These are phyloP conservation scores for Pelargonium cotyledonis DNA, from an alignment of 441 rosid genomes.

Conservation along the genomic window DNA sequence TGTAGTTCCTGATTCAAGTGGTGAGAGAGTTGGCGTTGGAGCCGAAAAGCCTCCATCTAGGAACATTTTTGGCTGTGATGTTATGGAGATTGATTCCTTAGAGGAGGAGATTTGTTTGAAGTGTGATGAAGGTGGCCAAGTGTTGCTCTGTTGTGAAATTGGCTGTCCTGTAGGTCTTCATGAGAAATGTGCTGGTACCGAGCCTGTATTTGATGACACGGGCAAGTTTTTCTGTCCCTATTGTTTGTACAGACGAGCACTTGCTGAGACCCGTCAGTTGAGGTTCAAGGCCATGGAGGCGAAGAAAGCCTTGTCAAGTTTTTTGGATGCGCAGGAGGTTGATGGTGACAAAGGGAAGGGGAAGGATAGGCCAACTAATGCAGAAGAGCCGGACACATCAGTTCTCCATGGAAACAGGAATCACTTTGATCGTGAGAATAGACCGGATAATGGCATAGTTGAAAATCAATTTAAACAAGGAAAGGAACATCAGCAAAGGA, in stretches of 20 bases:
- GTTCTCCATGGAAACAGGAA: slow-evolving; percentile 10
- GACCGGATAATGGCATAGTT: slow-evolving; percentile 1
- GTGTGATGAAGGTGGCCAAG: slow-evolving; percentile 28
- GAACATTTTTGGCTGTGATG: slow-evolving; percentile 4
- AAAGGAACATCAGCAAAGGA: background rate
- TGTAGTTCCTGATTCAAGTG: background rate
- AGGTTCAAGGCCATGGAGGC: slow-evolving; percentile 29
- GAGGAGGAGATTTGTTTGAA: slow-evolving; percentile 27
- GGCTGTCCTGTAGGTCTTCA: slow-evolving; percentile 43
- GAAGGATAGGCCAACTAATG: background rate
- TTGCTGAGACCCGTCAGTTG: slow-evolving; percentile 24
- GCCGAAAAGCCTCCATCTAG: background rate
- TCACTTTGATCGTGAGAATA: slow-evolving; percentile 8
- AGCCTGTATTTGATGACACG: slow-evolving; percentile 31
- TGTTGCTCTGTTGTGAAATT: slow-evolving; percentile 33
- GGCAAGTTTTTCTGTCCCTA: slow-evolving; percentile 54
- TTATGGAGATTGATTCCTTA: slow-evolving; percentile 9
- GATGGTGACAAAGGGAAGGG: slow-evolving; percentile 13
- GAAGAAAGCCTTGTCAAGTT: slow-evolving; percentile 26
- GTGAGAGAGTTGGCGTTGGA: no score
- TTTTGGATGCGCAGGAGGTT: slow-evolving; percentile 20
- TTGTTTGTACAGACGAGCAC: slow-evolving; percentile 43
- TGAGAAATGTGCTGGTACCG: slow-evolving; percentile 26
- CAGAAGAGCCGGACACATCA: slow-evolving; percentile 7
- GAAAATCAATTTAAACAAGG: slow-evolving; percentile 5